Evolutionary conservation across 2,329 filamentous ascomycete genomes (phyloP), one percentile per base, ranked within the genome.

Genomic region (Sporothrix sp.): DNA sequence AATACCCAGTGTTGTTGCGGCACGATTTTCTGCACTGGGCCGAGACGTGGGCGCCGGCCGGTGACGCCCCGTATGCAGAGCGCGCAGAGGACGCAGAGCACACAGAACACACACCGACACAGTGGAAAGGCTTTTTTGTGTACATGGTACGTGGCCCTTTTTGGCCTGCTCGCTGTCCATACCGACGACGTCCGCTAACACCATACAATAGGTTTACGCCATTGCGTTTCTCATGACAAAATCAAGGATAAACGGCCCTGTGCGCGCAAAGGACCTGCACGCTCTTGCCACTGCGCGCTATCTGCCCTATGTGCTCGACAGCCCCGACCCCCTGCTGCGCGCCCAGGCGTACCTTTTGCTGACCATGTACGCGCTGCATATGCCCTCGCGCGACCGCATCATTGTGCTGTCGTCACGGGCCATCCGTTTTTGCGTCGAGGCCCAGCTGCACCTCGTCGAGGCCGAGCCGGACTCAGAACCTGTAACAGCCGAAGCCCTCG

Each of bases 341-440:
- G 53, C 50, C 3, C 56, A 62, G 32, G 56, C 52, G 2, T 52
- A 59, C 36, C 54, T 60, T 1, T 54, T 65, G 4, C 57, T 65
- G 0, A 52, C 51, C 11, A 13, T 57, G 52, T 43, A 63, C 44
- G 59, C 62, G 2, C 55, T 63, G 4, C 59, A 63, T 49, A 52
- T 57, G 21, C 59, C 58, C 4, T 62, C 61, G 7, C 61, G 7
- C 0, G 59, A 62, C 11, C 50, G 56, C n/a, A 59, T 65, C 33
- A 52, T 64, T 13, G 56, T 60, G 3, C 48, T 63, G 14, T 52
- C 60, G 0, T 60, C 61, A 1, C 55, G 56, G 0, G 54, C 60
- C 2, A 59, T 61, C 50, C 59, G 62, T 9, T 60, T 56, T 50
- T 64, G 62, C 48, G 58, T 62, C 30, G 56, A 59, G 52, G 46